A percentile compares a stretch with the other conserved stretches of the same genome.
Conservation (phyloP, 768 basidiomycete species). For the Suillus subluteus region DNA sequence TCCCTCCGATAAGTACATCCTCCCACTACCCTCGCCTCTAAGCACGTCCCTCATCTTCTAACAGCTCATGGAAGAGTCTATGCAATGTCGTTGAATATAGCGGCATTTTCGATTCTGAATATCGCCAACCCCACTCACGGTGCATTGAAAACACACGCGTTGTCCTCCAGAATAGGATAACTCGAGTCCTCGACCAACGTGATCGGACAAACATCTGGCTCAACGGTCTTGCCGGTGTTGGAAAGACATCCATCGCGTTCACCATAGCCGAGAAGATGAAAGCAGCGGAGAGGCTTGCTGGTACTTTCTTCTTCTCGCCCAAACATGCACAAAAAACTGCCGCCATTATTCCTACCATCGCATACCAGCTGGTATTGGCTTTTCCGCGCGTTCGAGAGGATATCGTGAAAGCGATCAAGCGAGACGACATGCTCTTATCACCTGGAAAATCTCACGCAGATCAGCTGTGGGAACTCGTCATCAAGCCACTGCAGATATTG, state of each 20-base stretch:
- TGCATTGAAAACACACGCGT: background rate
- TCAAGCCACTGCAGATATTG: no score
- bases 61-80: background rate
- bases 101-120: background rate
- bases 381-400: conserved; percentile 16
- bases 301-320: conserved; percentile 24
- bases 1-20: background rate
- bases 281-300: conserved; percentile 16
- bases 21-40: background rate
- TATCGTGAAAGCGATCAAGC: conserved; percentile 17
- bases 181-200: background rate
- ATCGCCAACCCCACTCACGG: background rate
- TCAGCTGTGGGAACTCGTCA: no score
- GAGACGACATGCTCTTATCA: background rate
- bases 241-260: background rate
- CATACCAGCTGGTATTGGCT: conserved; percentile 20
- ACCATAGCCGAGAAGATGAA: background rate
- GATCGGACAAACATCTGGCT: background rate
- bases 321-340: conserved; percentile 10
- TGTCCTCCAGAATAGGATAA: background rate
- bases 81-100: background rate
- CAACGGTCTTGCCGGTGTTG: background rate
- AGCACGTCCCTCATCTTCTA: background rate
- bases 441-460: no score
- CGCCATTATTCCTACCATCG: conserved; percentile 19